Evolutionary conservation across 176 grass and related monocot genomes (phyloP).

Genomic region (Paspalum vaginatum): DNA sequence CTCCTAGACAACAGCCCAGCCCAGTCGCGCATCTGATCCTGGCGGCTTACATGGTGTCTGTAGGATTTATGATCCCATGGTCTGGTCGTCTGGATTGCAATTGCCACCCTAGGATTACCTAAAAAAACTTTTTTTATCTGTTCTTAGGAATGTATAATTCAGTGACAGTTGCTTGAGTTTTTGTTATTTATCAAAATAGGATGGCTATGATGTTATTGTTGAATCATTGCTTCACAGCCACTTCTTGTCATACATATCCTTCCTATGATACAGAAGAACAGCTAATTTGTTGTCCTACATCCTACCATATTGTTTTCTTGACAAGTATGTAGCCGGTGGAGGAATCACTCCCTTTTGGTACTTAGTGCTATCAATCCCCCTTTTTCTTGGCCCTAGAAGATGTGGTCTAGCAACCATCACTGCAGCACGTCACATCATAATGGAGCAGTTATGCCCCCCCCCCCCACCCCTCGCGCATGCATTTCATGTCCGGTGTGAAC

Average conservation of each 20-base stretch:
- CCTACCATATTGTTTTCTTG: slow-evolving; percentile 33
- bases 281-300: slow-evolving; percentile 23
- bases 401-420: slow-evolving; percentile 40
- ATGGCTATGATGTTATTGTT: slow-evolving; percentile 29
- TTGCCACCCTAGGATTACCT: background rate
- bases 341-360: slow-evolving; percentile 37
- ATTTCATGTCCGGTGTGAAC: slow-evolving; percentile 12
- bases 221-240: slow-evolving; percentile 13
- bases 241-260: slow-evolving; percentile 19
- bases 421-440: slow-evolving; percentile 5
- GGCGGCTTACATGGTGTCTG: background rate
- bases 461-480: too few relatives aligned
- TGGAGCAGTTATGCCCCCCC: background rate
- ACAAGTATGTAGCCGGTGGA: slow-evolving; percentile 27
- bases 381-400: slow-evolving; percentile 1
- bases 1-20: background rate
- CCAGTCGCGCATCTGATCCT: slow-evolving; percentile 6
- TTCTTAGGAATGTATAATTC: slow-evolving; percentile 2
- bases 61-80: slow-evolving; percentile 3
- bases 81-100: slow-evolving; percentile 5
- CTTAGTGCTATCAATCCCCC: background rate
- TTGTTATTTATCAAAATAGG: background rate
- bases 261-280: slow-evolving; percentile 26
- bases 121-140: background rate
- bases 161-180: background rate